phyloP scores from a whole-genome alignment of 495 filamentous ascomycete species.

The Diplogelasinospora grovesii region DNA sequence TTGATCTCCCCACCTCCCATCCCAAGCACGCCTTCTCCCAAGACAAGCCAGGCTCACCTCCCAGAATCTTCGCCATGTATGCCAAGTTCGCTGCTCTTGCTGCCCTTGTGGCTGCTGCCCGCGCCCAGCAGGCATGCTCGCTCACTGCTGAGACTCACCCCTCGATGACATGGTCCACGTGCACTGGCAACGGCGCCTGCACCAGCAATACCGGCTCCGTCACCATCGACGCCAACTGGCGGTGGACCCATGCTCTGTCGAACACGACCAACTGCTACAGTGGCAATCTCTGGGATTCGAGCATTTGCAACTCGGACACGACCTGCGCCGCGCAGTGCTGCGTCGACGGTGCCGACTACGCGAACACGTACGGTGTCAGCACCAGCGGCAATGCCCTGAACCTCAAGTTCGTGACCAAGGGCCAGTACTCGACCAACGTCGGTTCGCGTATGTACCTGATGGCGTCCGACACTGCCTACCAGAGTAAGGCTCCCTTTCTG shows the following conservation, averaged over 20 bases:
- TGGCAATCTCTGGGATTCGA: constrained; percentile 42
- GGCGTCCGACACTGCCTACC: constrained; percentile 45
- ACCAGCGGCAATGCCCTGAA: constrained; percentile 42
- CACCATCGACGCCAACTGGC: constrained; percentile 48
- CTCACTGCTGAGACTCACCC: constrained; percentile 52
- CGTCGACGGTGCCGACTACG: constrained; percentile 44
- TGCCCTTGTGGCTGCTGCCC: constrained; percentile 37
- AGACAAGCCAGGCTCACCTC: constrained; percentile 3
- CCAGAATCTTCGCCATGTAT: constrained; percentile 18
- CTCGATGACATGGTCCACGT: constrained; percentile 50
- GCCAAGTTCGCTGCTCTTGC: constrained; percentile 31
- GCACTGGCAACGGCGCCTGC: constrained; percentile 47
- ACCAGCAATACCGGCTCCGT: constrained; percentile 31
- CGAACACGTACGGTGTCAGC: constrained; percentile 41
- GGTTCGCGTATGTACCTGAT: constrained; percentile 52
- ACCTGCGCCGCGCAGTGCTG: constrained; percentile 41
- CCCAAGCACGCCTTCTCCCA: constrained; percentile 17
- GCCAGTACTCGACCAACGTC: constrained; percentile 41
- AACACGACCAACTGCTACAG: constrained; percentile 43
- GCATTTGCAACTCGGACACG: constrained; percentile 29
- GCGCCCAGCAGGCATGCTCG: constrained; percentile 53
- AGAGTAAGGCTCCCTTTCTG: constrained; percentile 25
- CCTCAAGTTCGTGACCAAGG: constrained; percentile 52
- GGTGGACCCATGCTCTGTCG: constrained; percentile 37
- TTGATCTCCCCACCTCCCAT: constrained; percentile 16